Evolutionary conservation across 2,329 filamentous ascomycete genomes (phyloP).

Genomic region (Neofusicoccum kwambonambiense): DNA sequence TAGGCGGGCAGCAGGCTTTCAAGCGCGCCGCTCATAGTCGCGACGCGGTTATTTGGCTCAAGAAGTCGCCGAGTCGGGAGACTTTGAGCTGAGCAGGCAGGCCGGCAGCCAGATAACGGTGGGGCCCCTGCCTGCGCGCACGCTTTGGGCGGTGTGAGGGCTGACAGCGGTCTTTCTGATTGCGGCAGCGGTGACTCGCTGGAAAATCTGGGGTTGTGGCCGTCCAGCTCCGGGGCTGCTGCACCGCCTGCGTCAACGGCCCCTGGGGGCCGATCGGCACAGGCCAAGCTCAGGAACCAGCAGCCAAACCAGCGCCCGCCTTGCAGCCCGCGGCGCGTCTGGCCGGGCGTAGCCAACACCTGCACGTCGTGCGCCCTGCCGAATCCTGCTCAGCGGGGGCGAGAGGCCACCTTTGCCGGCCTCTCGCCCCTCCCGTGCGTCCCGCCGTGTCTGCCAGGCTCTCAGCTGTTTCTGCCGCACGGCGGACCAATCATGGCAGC

Average conservation of each 20-base stretch:
- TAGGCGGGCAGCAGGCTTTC: background rate
- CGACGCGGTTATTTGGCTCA: background rate
- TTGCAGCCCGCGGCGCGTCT: background rate
- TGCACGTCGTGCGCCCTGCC: no score
- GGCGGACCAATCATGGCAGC: background rate
- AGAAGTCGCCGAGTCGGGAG: background rate
- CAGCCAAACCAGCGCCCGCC: background rate
- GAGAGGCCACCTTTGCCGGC: background rate
- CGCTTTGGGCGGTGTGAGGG: slow-evolving; percentile 1
- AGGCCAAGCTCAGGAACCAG: slow-evolving; percentile 15
- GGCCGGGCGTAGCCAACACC: background rate
- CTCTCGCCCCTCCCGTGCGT: background rate
- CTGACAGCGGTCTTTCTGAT: background rate
- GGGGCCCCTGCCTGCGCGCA: background rate
- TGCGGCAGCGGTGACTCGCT: background rate
- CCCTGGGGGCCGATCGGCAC: background rate
- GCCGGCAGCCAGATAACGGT: background rate
- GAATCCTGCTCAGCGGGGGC: no score
- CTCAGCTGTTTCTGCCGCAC: background rate
- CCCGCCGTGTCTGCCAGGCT: background rate
- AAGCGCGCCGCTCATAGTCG: slow-evolving; percentile 13
- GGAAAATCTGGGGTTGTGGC: slow-evolving; percentile 18
- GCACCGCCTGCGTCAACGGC: background rate
- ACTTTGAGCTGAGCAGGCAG: background rate
- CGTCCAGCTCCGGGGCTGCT: background rate